These are phyloP conservation scores for Xylariaceae sp. DNA, from an alignment of 2,329 filamentous ascomycete genomes.

Conservation along the genomic window DNA sequence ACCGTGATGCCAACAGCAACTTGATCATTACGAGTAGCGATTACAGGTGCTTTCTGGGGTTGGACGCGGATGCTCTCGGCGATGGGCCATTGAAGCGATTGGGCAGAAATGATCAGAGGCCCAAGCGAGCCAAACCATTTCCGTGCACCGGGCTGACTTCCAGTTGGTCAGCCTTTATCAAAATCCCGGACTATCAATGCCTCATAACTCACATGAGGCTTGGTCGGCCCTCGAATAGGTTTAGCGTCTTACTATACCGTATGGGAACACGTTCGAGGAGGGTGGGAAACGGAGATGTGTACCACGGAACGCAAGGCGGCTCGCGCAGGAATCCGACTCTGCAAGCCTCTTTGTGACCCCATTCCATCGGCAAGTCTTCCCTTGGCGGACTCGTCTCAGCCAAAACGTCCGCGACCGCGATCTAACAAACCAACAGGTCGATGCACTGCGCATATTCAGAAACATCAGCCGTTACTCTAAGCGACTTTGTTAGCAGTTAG, in stretches of 20 bases:
- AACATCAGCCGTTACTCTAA: too few relatives aligned
- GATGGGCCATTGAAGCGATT: constrained; percentile 32
- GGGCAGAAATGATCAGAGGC: constrained; percentile 40
- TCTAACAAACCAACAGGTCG: too few relatives aligned
- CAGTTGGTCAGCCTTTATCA: constrained; percentile 40
- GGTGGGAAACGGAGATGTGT: constrained; percentile 24
- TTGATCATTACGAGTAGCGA: too few relatives aligned
- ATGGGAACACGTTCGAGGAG: constrained; percentile 1
- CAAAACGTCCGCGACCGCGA: not conserved
- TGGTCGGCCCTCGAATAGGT: constrained; percentile 25
- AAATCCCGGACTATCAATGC: constrained; percentile 31
- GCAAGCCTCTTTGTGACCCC: constrained; percentile 22
- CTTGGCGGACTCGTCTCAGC: constrained; percentile 11
- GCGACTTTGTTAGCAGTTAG: too few relatives aligned
- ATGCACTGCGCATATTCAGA: too few relatives aligned
- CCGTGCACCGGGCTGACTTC: constrained; percentile 38
- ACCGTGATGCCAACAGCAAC: not conserved
- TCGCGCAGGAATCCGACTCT: constrained; percentile 26
- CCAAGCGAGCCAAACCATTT: constrained; percentile 37
- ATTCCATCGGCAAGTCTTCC: constrained; percentile 27
- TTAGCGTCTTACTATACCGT: constrained; percentile 21
- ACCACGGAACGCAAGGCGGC: constrained; percentile 28
- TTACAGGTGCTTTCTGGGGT: constrained; percentile 36
- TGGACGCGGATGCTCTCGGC: constrained; percentile 25
- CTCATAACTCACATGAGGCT: constrained; percentile 28